Evolutionary conservation across 1,284 basidiomycete species (phyloP).

Genomic region (Cutaneotrichosporon spelunceum): DNA sequence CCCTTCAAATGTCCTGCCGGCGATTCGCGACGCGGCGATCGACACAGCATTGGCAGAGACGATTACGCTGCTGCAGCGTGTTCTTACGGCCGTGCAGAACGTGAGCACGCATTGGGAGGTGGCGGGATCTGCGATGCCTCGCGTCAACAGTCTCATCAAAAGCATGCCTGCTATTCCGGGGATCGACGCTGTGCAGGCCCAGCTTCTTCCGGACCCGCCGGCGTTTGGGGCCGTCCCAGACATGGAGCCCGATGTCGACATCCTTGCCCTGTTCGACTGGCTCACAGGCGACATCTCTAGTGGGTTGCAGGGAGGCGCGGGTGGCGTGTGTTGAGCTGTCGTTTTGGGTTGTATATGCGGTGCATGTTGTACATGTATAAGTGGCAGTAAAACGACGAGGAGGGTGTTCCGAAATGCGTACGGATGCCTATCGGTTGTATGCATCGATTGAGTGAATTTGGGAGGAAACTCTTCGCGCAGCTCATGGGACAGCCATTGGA

Average conservation of each 20-base stretch:
- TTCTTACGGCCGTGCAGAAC: conserved; percentile 13
- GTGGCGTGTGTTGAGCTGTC: background rate
- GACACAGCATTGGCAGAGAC: conserved; percentile 9
- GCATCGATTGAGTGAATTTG: background rate
- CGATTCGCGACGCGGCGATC: conserved; percentile 5
- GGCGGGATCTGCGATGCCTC: conserved; percentile 17
- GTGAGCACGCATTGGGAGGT: conserved; percentile 17
- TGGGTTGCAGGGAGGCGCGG: conserved; percentile 1
- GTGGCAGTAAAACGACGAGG: background rate
- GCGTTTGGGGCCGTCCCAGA: conserved; percentile 1
- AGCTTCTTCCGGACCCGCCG: background rate
- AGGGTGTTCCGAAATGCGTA: background rate
- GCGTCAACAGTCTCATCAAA: conserved; percentile 20
- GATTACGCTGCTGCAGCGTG: conserved; percentile 10
- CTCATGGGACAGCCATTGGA: background rate
- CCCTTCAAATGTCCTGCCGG: background rate
- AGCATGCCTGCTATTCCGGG: conserved; percentile 19
- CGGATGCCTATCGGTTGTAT: background rate
- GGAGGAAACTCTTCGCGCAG: background rate
- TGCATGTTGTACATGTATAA: conserved; percentile 6
- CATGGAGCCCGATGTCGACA: conserved; percentile 13
- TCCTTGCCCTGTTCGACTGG: conserved; percentile 25
- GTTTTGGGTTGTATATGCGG: background rate
- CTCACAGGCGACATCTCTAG: conserved; percentile 20
- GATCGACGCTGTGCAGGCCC: conserved; percentile 17